phyloP scores from a whole-genome alignment of 2,329 filamentous ascomycete genomes.

The Microcyclosporella mali region DNA sequence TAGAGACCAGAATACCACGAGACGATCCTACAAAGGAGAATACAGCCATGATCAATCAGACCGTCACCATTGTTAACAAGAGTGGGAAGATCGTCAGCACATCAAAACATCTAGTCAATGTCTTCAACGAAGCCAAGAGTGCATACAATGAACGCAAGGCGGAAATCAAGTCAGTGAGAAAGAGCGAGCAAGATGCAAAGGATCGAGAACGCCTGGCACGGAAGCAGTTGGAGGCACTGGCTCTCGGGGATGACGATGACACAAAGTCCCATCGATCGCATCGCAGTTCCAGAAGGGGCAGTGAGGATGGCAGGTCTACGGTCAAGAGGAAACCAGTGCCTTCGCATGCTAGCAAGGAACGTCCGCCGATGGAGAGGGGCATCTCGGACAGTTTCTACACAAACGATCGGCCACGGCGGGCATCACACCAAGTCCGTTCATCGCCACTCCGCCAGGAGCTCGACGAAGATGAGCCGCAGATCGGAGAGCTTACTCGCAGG shows the following conservation, averaged over 20 bases:
- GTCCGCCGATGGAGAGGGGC: conserved; percentile 39
- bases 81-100: conserved; percentile 88
- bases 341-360: conserved; percentile 10
- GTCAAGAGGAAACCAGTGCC: conserved; percentile 24
- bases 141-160: conserved; percentile 86
- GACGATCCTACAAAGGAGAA: neutral
- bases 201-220: conserved; percentile 51
- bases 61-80: conserved; percentile 83
- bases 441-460: conserved; percentile 29
- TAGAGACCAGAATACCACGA: neutral
- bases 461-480: conserved; percentile 22
- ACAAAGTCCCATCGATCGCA: conserved; percentile 17
- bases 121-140: conserved; percentile 86
- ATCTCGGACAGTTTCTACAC: conserved; percentile 42
- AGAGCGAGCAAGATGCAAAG: conserved; percentile 44
- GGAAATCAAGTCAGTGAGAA: conserved; percentile 66
- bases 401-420: conserved; percentile 30
- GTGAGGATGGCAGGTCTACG: conserved; percentile 16
- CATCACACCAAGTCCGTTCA: conserved; percentile 20
- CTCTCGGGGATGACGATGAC: conserved; percentile 41
- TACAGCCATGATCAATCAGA: conserved; percentile 51
- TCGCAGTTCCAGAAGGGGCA: conserved; percentile 23
- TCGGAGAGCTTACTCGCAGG: conserved; percentile 38
- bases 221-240: conserved; percentile 49
- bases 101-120: conserved; percentile 79